phyloP scores from a whole-genome alignment of 352 stramenopile genomes.

The Phytophthora cactorum region DNA sequence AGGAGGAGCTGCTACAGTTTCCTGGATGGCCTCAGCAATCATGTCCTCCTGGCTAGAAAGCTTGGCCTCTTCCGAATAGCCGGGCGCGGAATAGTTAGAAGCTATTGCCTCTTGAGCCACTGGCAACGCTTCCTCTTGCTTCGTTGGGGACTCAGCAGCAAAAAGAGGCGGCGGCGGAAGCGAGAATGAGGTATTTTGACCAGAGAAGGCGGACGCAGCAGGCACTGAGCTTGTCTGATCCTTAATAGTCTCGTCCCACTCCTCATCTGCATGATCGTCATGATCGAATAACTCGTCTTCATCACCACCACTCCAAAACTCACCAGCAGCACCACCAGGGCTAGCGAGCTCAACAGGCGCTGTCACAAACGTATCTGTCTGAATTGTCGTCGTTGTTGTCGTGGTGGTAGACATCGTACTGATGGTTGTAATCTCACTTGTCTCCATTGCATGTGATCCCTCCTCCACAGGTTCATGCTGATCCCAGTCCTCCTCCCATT shows the following conservation, averaged over 20 bases:
- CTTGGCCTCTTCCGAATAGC: slow-evolving; percentile 10
- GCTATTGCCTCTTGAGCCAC: slow-evolving; percentile 6
- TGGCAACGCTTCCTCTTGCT: slow-evolving; percentile 2
- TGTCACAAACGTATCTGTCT: slow-evolving; percentile 12
- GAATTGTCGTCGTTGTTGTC: slow-evolving; percentile 12
- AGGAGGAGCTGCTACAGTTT: slow-evolving; percentile 3
- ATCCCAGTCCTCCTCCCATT: slow-evolving; percentile 24
- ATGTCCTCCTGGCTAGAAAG: slow-evolving; percentile 10
- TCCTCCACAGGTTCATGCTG: slow-evolving; percentile 7
- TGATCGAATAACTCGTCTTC: slow-evolving; percentile 70
- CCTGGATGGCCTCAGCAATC: slow-evolving; percentile 2
- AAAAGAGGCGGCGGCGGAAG: slow-evolving; percentile 10
- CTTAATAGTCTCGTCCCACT: slow-evolving; percentile 43
- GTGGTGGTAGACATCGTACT: slow-evolving; percentile 2
- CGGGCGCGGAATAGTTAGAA: slow-evolving; percentile 4
- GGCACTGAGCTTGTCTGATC: slow-evolving; percentile 5
- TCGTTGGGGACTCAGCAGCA: background rate
- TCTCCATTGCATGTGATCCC: slow-evolving; percentile 2
- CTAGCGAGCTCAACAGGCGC: slow-evolving; percentile 40
- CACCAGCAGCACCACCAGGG: slow-evolving; percentile 42
- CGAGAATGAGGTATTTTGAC: slow-evolving; percentile 18
- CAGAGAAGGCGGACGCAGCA: slow-evolving; percentile 4
- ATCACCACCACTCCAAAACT: slow-evolving; percentile 71
- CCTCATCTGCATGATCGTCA: slow-evolving; percentile 54
- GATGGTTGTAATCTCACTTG: background rate